Evolutionary conservation across 2,329 filamentous ascomycete genomes (phyloP).

Genomic region (Pseudogymnoascus sp.): DNA sequence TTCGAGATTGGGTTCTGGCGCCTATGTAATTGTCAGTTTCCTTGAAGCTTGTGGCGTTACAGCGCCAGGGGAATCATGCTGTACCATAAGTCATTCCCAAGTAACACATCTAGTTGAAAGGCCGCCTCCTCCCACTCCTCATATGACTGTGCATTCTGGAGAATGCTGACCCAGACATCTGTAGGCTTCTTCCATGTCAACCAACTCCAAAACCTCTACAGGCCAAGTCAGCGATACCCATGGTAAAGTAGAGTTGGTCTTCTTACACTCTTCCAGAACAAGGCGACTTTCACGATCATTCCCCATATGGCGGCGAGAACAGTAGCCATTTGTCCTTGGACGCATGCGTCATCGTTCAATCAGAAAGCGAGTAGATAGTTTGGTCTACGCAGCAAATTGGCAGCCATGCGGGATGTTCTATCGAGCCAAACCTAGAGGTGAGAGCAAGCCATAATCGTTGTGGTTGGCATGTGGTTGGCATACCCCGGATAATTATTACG

Average conservation of each 20-base stretch:
- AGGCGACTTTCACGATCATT: conserved; percentile 52
- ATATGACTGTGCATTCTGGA: conserved; percentile 61
- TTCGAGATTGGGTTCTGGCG: conserved; percentile 72
- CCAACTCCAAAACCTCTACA: conserved; percentile 60
- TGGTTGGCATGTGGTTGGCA: neutral
- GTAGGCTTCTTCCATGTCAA: conserved; percentile 56
- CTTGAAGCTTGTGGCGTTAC: neutral
- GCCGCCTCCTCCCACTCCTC: conserved; percentile 87
- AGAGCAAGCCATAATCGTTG: neutral
- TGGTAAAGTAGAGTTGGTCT: conserved; percentile 5
- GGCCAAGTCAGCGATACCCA: conserved; percentile 1
- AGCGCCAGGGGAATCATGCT: conserved; percentile 12
- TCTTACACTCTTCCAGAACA: conserved; percentile 55
- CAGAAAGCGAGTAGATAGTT: neutral
- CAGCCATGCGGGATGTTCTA: neutral
- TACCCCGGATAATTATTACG: conserved; percentile 7
- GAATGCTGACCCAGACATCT: conserved; percentile 55
- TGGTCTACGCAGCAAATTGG: neutral
- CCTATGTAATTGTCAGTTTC: conserved; percentile 37
- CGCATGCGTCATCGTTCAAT: conserved; percentile 5
- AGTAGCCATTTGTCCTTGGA: conserved; percentile 19
- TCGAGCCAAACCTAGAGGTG: neutral
- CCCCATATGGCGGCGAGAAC: conserved; percentile 40
- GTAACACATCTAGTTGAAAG: conserved; percentile 68
- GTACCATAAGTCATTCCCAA: conserved; percentile 76